A percentile compares a stretch with the other conserved stretches of the same genome.
Conservation (phyloP, 2,329 filamentous ascomycete genomes). For the Colletotrichum sp. region DNA sequence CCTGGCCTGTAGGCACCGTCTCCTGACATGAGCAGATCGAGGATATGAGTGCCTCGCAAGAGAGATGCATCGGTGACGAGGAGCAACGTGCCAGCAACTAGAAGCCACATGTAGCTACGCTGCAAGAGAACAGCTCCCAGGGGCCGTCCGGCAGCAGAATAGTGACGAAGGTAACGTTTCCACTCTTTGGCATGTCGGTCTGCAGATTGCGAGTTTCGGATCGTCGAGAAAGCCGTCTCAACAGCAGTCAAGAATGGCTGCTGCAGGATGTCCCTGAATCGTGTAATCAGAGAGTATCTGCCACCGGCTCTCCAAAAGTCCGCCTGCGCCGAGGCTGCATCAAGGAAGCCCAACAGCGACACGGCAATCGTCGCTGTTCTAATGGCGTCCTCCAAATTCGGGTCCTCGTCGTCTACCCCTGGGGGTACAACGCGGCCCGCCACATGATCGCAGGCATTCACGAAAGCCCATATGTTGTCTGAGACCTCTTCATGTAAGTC, state of each 20-base stretch:
- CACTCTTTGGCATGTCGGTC: slow-evolving; percentile 78
- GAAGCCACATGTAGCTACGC: slow-evolving; percentile 83
- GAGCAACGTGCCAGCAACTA: slow-evolving; percentile 79
- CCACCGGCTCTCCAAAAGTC: slow-evolving; percentile 83
- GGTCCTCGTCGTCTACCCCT: slow-evolving; percentile 59
- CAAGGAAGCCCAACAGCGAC: slow-evolving; percentile 88
- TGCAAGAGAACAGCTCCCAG: slow-evolving; percentile 91
- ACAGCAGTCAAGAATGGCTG: slow-evolving; percentile 85
- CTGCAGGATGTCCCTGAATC: slow-evolving; percentile 75
- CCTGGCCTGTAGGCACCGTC: slow-evolving; percentile 50
- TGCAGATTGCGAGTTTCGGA: slow-evolving; percentile 76
- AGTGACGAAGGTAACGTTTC: slow-evolving; percentile 85
- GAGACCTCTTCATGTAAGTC: slow-evolving; percentile 70
- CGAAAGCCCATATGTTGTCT: slow-evolving; percentile 72
- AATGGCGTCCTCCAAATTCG: slow-evolving; percentile 69
- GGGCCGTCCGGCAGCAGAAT: slow-evolving; percentile 78
- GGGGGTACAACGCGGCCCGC: slow-evolving; percentile 60
- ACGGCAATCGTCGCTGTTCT: slow-evolving; percentile 78
- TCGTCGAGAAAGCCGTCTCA: slow-evolving; percentile 88
- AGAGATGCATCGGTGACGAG: slow-evolving; percentile 68
- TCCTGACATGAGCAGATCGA: slow-evolving; percentile 74
- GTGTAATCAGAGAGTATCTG: slow-evolving; percentile 73
- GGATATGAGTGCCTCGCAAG: slow-evolving; percentile 66
- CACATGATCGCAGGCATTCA: slow-evolving; percentile 71
- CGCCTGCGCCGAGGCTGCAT: slow-evolving; percentile 78